phyloP scores from a whole-genome alignment of 805 yeast species.

The Kodamaea kaohsiungensis region DNA sequence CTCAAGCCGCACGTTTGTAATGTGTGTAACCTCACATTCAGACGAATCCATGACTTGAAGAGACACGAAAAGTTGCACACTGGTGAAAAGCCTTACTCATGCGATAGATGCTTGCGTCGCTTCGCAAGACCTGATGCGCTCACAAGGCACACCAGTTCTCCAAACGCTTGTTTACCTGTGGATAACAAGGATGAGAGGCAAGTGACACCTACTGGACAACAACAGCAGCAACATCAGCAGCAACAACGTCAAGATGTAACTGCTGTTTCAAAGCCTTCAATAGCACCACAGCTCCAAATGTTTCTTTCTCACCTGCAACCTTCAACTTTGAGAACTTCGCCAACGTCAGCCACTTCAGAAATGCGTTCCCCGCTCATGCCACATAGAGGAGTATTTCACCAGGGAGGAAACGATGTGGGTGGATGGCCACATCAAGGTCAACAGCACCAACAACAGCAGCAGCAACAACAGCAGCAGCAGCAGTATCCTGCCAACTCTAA shows the following conservation, averaged over 20 bases:
- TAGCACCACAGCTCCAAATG: neutral
- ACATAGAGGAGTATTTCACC: neutral
- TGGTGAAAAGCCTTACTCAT: conserved; percentile 69
- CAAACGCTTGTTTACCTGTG: conserved; percentile 32
- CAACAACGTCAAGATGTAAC: neutral
- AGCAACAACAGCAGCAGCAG: neutral
- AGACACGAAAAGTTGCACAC: conserved; percentile 76
- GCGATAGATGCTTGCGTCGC: conserved; percentile 58
- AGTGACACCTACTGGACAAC: neutral
- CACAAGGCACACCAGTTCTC: conserved; percentile 59
- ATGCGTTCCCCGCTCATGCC: neutral
- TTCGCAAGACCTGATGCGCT: conserved; percentile 80
- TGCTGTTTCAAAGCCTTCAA: neutral
- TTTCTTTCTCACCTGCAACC: neutral
- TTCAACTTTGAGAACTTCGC: neutral
- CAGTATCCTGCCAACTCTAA: conserved; percentile 10
- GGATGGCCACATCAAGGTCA: neutral
- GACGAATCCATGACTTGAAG: conserved; percentile 74
- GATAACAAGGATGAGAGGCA: neutral
- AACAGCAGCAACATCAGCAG: neutral
- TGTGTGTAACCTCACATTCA: conserved; percentile 60
- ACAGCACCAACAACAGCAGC: neutral
- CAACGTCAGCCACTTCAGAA: neutral
- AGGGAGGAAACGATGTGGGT: neutral
- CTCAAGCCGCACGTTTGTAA: conserved; percentile 64